Percentiles rank a stretch among this genome's conserved stretches.
These are phyloP conservation scores for Leptographium galeiforme DNA, from an alignment of 2,329 filamentous ascomycete species.

Conservation along the genomic window DNA sequence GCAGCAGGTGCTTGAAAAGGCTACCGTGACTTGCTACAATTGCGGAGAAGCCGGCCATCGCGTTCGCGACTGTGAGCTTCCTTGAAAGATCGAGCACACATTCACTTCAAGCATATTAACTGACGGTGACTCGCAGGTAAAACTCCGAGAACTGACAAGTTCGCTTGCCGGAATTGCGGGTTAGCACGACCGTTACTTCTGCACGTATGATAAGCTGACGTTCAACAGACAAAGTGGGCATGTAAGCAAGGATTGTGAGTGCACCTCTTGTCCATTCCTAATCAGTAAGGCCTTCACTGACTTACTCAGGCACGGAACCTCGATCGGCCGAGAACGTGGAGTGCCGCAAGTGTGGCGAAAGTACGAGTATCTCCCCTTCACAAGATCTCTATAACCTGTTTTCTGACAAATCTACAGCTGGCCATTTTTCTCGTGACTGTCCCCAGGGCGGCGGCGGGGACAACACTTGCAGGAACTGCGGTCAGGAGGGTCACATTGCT, in stretches of 20 bases:
- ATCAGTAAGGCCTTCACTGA: slow-evolving; percentile 23
- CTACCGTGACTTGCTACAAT: slow-evolving; percentile 48
- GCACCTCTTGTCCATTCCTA: not conserved
- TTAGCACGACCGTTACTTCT: slow-evolving; percentile 14
- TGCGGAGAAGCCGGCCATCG: slow-evolving; percentile 52
- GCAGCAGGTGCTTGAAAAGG: slow-evolving; percentile 27
- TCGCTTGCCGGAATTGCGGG: slow-evolving; percentile 57
- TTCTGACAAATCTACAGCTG: slow-evolving; percentile 24
- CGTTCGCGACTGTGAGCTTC: slow-evolving; percentile 49
- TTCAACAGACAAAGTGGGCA: slow-evolving; percentile 30
- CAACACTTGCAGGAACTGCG: slow-evolving; percentile 48
- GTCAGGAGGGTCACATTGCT: slow-evolving; percentile 45
- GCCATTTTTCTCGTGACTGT: slow-evolving; percentile 52
- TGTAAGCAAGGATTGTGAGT: slow-evolving; percentile 34
- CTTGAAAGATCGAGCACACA: not conserved
- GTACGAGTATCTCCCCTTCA: slow-evolving; percentile 24
- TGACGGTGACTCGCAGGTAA: slow-evolving; percentile 26
- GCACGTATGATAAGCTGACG: not conserved
- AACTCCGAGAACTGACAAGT: slow-evolving; percentile 47
- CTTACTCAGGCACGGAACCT: slow-evolving; percentile 32
- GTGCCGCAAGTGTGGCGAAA: slow-evolving; percentile 51
- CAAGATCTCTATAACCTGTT: not conserved
- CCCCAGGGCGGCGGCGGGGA: slow-evolving; percentile 44
- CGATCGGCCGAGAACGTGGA: slow-evolving; percentile 49
- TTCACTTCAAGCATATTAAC: too few relatives aligned